Conservation (phyloP, 768 basidiomycete genomes). For the Rhizopogon rudus region DNA sequence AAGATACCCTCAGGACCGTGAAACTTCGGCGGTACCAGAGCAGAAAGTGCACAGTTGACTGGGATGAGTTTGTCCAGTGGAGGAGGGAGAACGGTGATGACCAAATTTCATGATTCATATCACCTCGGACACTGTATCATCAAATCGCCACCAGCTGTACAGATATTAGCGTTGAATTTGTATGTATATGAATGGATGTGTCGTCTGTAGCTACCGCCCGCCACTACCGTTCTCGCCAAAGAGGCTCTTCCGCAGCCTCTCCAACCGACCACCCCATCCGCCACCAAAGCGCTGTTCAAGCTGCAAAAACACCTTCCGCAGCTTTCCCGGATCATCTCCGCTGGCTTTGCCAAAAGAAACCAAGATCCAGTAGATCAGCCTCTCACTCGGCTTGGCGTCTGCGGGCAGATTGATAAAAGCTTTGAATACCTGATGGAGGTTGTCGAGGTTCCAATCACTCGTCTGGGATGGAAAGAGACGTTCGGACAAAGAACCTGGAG, state of each 20-base stretch:
- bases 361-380: conserved; percentile 63
- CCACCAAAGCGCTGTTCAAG: conserved; percentile 52
- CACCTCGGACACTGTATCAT: conserved; percentile 1
- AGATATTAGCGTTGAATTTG: conserved; percentile 6
- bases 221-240: conserved; percentile 12
- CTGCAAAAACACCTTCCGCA: conserved; percentile 53
- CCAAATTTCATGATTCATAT: conserved; percentile 18
- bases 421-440: conserved; percentile 53
- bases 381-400: conserved; percentile 36
- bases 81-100: conserved; percentile 44
- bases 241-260: conserved; percentile 40
- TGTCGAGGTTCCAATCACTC: conserved; percentile 48
- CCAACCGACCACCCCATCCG: conserved; percentile 38
- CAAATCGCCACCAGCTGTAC: conserved; percentile 8
- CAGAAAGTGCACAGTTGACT: conserved; percentile 57
- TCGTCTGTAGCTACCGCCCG: background rate
- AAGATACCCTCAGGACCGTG: conserved; percentile 72
- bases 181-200: conserved; percentile 2
- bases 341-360: conserved; percentile 60
- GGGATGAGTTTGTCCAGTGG: conserved; percentile 80
- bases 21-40: conserved; percentile 83
- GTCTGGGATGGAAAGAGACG: background rate
- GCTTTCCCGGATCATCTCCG: conserved; percentile 38
- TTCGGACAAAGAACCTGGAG: conserved; percentile 9
- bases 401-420: conserved; percentile 57